A percentile compares a stretch with the other conserved stretches of the same genome.
These are phyloP conservation scores for Carallia brachiata DNA, from an alignment of 345 rosid species.

Conservation along the genomic window DNA sequence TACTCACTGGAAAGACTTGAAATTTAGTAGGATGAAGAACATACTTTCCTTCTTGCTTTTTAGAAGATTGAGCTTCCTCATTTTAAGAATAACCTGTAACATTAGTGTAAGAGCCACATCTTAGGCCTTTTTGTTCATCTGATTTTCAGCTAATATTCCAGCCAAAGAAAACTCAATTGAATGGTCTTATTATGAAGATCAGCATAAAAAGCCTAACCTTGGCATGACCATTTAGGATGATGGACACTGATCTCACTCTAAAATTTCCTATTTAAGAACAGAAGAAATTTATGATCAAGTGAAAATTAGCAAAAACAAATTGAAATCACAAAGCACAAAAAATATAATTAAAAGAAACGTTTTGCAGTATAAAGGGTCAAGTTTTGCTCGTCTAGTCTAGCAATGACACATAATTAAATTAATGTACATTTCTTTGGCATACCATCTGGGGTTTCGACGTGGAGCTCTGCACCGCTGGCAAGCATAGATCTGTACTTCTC, in stretches of 20 bases:
- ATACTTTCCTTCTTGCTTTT: constrained; percentile 72
- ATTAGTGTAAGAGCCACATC: not conserved
- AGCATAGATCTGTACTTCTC: constrained; percentile 54
- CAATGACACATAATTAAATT: not conserved
- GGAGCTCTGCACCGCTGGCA: constrained; percentile 68
- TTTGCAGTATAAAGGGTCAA: too few relatives aligned
- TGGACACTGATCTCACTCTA: constrained; percentile 58
- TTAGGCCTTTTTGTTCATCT: constrained; percentile 46
- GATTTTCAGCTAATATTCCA: constrained; percentile 5
- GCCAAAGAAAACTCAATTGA: not conserved
- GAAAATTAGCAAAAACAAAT: not conserved
- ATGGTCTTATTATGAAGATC: not conserved
- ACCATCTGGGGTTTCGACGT: constrained; percentile 82
- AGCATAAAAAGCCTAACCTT: constrained; percentile 41
- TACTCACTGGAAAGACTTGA: too few relatives aligned
- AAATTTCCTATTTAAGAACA: constrained; percentile 56
- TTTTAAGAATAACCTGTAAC: constrained; percentile 57
- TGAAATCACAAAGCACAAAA: not conserved
- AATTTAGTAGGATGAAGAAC: constrained; percentile 10
- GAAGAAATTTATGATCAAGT: not conserved
- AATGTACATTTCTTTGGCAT: not conserved
- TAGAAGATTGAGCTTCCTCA: constrained; percentile 46
- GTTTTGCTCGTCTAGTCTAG: too few relatives aligned
- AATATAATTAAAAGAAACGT: not conserved
- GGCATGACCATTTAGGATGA: constrained; percentile 50